Conservation (phyloP, 352 stramenopile species). For the Phytophthora cryptogea region DNA sequence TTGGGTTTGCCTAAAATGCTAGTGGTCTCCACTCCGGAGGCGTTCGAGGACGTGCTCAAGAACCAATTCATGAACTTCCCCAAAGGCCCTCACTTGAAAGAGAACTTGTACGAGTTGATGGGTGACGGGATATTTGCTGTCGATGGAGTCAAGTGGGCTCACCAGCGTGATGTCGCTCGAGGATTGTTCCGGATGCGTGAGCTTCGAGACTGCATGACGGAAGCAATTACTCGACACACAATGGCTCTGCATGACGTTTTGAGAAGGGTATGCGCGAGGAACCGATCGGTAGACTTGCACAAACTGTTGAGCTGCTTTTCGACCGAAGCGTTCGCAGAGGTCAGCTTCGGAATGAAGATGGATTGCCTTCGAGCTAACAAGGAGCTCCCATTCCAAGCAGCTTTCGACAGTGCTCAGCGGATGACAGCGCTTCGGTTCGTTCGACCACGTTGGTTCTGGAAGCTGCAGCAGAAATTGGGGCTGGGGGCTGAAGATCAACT, state of each 20-base stretch:
- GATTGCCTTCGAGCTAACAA: constrained; percentile 35
- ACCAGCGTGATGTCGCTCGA: constrained; percentile 77
- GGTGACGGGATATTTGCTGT: constrained; percentile 71
- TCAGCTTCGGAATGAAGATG: constrained; percentile 69
- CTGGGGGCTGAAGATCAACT: constrained; percentile 46
- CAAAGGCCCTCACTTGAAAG: constrained; percentile 47
- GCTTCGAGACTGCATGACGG: constrained; percentile 46
- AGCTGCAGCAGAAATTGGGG: constrained; percentile 42
- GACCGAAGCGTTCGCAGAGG: constrained; percentile 68
- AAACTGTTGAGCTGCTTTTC: constrained; percentile 64
- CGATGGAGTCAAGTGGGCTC: constrained; percentile 62
- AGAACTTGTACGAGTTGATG: constrained; percentile 54
- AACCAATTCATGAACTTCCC: constrained; percentile 72
- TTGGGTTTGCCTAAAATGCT: constrained; percentile 36
- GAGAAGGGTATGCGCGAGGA: constrained; percentile 1
- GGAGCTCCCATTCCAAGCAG: constrained; percentile 56
- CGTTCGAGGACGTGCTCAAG: constrained; percentile 56
- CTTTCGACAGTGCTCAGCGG: constrained; percentile 55
- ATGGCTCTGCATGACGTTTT: constrained; percentile 32
- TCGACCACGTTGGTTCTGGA: constrained; percentile 50
- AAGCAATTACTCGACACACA: constrained; percentile 34
- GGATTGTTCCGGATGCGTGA: constrained; percentile 72
- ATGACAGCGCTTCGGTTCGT: constrained; percentile 45
- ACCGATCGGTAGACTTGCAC: constrained; percentile 44
- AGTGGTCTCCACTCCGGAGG: constrained; percentile 26